Evolutionary conservation across 257 asterid species (phyloP), one percentile per base, ranked within the genome.

Genomic region (Gynochthodes officinalis): DNA sequence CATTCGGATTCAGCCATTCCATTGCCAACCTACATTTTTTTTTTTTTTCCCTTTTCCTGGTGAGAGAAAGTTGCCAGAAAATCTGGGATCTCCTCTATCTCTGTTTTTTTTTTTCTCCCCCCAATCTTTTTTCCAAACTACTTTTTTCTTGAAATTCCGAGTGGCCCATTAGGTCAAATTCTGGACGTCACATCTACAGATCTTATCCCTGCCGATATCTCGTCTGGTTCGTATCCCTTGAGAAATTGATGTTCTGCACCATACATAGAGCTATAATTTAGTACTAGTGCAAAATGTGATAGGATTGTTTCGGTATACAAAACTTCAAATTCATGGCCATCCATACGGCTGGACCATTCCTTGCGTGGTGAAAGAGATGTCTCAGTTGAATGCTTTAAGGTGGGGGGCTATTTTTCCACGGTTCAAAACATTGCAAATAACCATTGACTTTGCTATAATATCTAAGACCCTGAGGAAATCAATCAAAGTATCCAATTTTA

Each of bases 181-280:
- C 35, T 50, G 79, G 67, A 78, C 68, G 95, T 89, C 96, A 89
- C 90, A 75, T 86, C 93, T 44, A 46, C 75, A 70, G 76, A 84
- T 87, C 89, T 92, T 86, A 86, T 88, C 93, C 92, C 81, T 84
- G 88, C 67, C 81, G 95, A 87, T 86, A 84, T 76, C 82, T 76
- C 84, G 83, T 70, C 81, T 73, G 80, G 75, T 73, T 80, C 60
- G 70, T 84, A 75, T 77, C 94, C 76, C 92, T 87, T 72, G 96
- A 81, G 83, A 87, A 88, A 79, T 82, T 81, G 80, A 82, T 79
- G 82, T 88, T 96, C 95, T 89, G 95, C 76, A 81, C 42, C 88
- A 82, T 72, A 81, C 71, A 63, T 62, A 82, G 76, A 71, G 62
- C 30, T 44, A 48, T 46, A 40, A 72, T 72, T 74, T 80, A 78